A percentile compares a stretch with the other conserved stretches of the same genome.
phyloP scores from a whole-genome alignment of 1,284 basidiomycete species.

The Xerocomus minutiporus region DNA sequence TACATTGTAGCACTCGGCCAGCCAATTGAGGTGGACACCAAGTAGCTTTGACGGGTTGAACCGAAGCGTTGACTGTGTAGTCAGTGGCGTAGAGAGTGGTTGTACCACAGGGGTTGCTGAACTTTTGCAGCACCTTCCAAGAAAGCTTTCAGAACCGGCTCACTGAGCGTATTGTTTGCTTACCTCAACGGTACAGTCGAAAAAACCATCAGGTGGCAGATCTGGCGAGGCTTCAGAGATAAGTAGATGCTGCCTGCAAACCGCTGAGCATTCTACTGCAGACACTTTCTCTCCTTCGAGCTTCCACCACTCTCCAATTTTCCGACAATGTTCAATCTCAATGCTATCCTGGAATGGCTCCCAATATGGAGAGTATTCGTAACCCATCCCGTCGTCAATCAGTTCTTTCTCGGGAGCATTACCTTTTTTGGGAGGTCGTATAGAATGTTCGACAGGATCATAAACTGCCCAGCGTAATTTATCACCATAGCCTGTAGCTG shows the following conservation, averaged over 20 bases:
- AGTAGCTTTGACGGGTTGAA: slow-evolving; percentile 32
- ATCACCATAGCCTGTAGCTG: slow-evolving; percentile 41
- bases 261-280: slow-evolving; percentile 12
- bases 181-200: slow-evolving; percentile 68
- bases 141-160: not conserved
- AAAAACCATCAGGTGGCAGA: slow-evolving; percentile 47
- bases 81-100: slow-evolving; percentile 64
- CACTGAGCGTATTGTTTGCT: slow-evolving; percentile 9
- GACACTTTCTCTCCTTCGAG: slow-evolving; percentile 5
- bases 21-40: slow-evolving; percentile 48
- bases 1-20: slow-evolving; percentile 47
- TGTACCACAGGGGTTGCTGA: slow-evolving; percentile 34
- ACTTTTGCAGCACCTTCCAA: slow-evolving; percentile 46
- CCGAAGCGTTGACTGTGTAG: slow-evolving; percentile 47
- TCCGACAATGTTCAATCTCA: slow-evolving; percentile 36
- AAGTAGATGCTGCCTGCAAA: slow-evolving; percentile 42
- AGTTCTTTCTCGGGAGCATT: slow-evolving; percentile 20
- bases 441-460: slow-evolving; percentile 17
- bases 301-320: slow-evolving; percentile 54
- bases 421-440: slow-evolving; percentile 23
- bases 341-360: slow-evolving; percentile 19
- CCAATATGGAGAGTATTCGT: slow-evolving; percentile 35
- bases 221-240: slow-evolving; percentile 49
- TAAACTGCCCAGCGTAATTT: slow-evolving; percentile 35
- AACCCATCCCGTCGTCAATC: slow-evolving; percentile 26